Percentiles rank a stretch among this genome's conserved stretches.
phyloP scores from a whole-genome alignment of 176 grass and related monocot genomes.

The Oryza coarctata region DNA sequence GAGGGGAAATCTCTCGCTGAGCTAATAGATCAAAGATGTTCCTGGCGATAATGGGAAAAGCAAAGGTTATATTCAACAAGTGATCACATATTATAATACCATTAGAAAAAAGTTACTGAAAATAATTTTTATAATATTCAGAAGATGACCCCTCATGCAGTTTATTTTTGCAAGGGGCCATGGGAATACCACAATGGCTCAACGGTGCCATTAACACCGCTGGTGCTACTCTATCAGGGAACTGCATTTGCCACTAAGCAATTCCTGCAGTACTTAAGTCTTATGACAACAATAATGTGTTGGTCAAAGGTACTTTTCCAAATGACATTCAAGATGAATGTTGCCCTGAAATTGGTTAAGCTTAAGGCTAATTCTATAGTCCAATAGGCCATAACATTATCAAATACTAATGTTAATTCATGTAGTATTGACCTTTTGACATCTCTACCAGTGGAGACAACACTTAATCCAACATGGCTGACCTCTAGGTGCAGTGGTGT shows the following conservation, averaged over 20 bases:
- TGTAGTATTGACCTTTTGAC: background rate
- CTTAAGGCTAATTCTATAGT: background rate
- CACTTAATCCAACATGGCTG: background rate
- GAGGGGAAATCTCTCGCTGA: slow-evolving; percentile 81
- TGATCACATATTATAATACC: background rate
- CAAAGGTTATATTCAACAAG: slow-evolving; percentile 36
- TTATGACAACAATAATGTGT: slow-evolving; percentile 18
- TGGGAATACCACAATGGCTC: background rate
- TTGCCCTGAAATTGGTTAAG: background rate
- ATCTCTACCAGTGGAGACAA: background rate
- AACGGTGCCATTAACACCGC: background rate
- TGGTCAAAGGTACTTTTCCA: background rate
- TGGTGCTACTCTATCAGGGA: background rate
- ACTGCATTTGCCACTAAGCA: background rate
- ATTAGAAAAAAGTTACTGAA: background rate
- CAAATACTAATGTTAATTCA: background rate
- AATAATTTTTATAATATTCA: background rate
- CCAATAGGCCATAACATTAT: background rate
- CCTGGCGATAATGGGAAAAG: slow-evolving; percentile 33
- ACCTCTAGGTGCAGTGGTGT: background rate
- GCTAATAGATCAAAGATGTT: slow-evolving; percentile 86
- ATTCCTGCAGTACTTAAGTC: background rate
- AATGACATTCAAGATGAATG: slow-evolving; percentile 7
- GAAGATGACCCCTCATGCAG: background rate
- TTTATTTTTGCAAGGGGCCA: background rate